Evolutionary conservation across 2,329 filamentous ascomycete genomes (phyloP).

Genomic region (Ophiocordyceps australis): DNA sequence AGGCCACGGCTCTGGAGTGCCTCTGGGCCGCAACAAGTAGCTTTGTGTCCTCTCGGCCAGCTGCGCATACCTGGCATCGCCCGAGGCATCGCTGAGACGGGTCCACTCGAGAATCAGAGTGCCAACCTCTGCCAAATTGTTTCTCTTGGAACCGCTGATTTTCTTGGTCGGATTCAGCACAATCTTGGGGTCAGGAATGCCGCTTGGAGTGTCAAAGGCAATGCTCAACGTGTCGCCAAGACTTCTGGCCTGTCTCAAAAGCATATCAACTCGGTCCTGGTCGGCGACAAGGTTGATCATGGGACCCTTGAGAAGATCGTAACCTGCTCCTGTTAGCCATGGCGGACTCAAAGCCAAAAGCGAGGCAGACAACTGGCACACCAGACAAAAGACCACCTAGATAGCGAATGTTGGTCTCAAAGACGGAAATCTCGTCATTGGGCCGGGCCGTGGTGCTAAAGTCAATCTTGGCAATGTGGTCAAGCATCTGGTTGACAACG

Average conservation of each 20-base stretch:
- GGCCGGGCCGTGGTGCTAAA: constrained; percentile 36
- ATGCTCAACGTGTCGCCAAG: constrained; percentile 59
- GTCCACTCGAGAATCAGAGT: constrained; percentile 76
- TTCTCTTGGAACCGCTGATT: constrained; percentile 32
- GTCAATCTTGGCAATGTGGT: constrained; percentile 52
- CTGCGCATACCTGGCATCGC: constrained; percentile 44
- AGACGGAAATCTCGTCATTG: constrained; percentile 47
- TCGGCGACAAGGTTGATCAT: constrained; percentile 28
- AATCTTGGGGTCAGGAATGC: constrained; percentile 55
- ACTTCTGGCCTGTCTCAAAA: constrained; percentile 48
- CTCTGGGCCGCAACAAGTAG: constrained; percentile 46
- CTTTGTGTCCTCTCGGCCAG: constrained; percentile 50
- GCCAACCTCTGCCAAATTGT: constrained; percentile 60
- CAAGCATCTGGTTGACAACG: constrained; percentile 52
- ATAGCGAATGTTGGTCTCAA: constrained; percentile 85
- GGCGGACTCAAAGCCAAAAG: not conserved
- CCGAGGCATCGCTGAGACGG: constrained; percentile 57
- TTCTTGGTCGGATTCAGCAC: constrained; percentile 33
- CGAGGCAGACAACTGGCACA: constrained; percentile 6
- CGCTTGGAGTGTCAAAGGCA: constrained; percentile 59
- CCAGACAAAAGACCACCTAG: constrained; percentile 65
- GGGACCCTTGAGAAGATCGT: constrained; percentile 56
- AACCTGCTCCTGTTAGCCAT: constrained; percentile 21
- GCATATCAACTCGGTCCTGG: constrained; percentile 27
- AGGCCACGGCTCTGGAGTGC: constrained; percentile 51